Conservation (phyloP, 148 eudicot genomes). For the Dianthus caryophyllus region DNA sequence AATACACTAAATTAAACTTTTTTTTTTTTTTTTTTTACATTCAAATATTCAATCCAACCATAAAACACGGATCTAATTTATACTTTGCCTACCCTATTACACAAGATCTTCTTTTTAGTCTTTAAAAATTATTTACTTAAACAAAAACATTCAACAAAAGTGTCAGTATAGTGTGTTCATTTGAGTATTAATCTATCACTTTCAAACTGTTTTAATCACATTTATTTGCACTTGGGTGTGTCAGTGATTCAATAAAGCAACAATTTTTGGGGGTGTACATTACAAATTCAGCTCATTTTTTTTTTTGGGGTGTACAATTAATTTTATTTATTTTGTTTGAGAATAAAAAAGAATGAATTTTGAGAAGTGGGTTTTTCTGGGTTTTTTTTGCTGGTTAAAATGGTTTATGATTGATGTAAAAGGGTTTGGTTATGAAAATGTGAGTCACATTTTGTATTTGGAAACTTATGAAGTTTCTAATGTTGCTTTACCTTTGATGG, state of each 20-base stretch:
- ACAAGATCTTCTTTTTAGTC: constrained; percentile 6
- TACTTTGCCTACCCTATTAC: constrained; percentile 2
- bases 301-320: not conserved
- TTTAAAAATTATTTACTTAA: too few species aligned
- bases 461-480: constrained; percentile 51
- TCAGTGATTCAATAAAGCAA: not conserved
- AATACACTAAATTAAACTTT: not conserved
- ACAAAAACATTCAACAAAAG: constrained; percentile 15
- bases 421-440: constrained; percentile 41
- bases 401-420: constrained; percentile 20
- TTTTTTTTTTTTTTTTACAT: not conserved
- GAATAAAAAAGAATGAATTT: constrained; percentile 20
- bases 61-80: constrained; percentile 26
- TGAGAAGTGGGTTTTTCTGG: constrained; percentile 33
- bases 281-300: constrained; percentile 4
- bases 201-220: too few species aligned
- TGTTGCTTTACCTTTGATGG: constrained; percentile 45
- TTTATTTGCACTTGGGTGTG: too few species aligned
- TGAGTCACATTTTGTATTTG: constrained; percentile 33
- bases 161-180: not conserved
- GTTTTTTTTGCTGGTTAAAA: constrained; percentile 20
- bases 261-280: not conserved
- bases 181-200: too few species aligned
- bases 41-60: constrained; percentile 1
- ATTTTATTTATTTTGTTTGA: too few species aligned